Evolutionary conservation across 2,329 filamentous ascomycete species (phyloP).

Genomic region (Stemphylium lycopersici): DNA sequence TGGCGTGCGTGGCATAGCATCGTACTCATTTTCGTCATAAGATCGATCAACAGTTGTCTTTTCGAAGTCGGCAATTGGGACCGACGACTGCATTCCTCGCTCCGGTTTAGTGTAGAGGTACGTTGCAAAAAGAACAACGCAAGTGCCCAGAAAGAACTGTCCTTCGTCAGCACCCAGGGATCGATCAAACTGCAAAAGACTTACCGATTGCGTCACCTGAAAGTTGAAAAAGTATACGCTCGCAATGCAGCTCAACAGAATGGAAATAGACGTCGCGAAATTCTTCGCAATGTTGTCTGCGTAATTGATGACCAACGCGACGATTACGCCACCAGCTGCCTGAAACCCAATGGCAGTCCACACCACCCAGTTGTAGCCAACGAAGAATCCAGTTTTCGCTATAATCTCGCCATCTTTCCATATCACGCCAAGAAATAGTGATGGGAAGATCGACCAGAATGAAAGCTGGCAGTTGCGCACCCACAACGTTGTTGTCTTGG

Average conservation of each 20-base stretch:
- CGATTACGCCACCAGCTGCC: constrained; percentile 81
- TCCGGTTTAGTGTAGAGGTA: constrained; percentile 82
- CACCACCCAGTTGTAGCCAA: constrained; percentile 90
- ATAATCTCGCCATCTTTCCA: constrained; percentile 88
- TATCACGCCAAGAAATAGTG: constrained; percentile 82
- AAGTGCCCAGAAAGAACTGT: constrained; percentile 82
- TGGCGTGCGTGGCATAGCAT: constrained; percentile 16
- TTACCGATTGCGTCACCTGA: constrained; percentile 61
- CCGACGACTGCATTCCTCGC: constrained; percentile 59
- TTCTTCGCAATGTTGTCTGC: constrained; percentile 92
- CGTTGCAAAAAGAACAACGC: constrained; percentile 78
- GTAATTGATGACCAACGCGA: constrained; percentile 80
- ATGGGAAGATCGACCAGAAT: constrained; percentile 91
- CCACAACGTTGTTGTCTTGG: constrained; percentile 81
- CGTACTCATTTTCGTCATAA: constrained; percentile 15
- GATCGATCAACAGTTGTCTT: constrained; percentile 67
- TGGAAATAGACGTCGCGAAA: constrained; percentile 90
- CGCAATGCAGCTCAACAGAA: constrained; percentile 82
- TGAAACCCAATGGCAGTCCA: constrained; percentile 86
- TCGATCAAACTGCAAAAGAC: not conserved
- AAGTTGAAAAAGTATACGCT: constrained; percentile 89
- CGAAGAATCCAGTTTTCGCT: constrained; percentile 85
- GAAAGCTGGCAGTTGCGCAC: constrained; percentile 93
- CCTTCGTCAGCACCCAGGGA: constrained; percentile 6
- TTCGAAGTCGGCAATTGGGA: constrained; percentile 76